Evolutionary conservation across 176 grass and related monocot genomes (phyloP).

Genomic region (Aegilops umbellulata): DNA sequence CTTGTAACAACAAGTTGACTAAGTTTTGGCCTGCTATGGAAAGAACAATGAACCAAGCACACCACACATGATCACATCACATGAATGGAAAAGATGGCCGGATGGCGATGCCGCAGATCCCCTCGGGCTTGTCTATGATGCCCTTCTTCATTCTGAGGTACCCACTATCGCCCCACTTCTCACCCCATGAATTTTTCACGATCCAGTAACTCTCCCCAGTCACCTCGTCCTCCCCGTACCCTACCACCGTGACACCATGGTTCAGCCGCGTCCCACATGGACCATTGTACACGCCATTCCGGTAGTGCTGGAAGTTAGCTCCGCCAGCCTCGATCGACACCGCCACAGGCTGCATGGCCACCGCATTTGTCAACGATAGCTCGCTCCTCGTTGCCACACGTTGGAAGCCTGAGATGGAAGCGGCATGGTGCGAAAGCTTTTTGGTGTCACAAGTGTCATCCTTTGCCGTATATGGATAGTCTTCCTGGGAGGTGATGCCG

Average conservation of each 20-base stretch:
- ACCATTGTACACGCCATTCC: conserved; percentile 52
- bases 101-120: conserved; percentile 72
- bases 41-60: background rate
- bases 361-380: conserved; percentile 42
- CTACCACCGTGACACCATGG: conserved; percentile 65
- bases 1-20: background rate
- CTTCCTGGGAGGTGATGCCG: conserved; percentile 39
- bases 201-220: conserved; percentile 52
- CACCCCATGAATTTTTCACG: conserved; percentile 76
- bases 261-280: conserved; percentile 49
- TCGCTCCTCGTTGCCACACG: conserved; percentile 35
- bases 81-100: conserved; percentile 54
- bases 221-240: conserved; percentile 19
- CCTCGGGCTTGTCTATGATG: conserved; percentile 44
- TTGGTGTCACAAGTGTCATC: conserved; percentile 29
- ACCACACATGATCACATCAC: background rate
- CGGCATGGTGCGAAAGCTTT: conserved; percentile 39
- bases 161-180: conserved; percentile 52
- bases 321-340: conserved; percentile 65
- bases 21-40: background rate
- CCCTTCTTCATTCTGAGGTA: conserved; percentile 67
- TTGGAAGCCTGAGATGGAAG: conserved; percentile 36
- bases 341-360: conserved; percentile 49
- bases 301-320: conserved; percentile 57
- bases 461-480: conserved; percentile 56